Evolutionary conservation across 441 rosid species (phyloP).

Genomic region (Raphanus hybrid): DNA sequence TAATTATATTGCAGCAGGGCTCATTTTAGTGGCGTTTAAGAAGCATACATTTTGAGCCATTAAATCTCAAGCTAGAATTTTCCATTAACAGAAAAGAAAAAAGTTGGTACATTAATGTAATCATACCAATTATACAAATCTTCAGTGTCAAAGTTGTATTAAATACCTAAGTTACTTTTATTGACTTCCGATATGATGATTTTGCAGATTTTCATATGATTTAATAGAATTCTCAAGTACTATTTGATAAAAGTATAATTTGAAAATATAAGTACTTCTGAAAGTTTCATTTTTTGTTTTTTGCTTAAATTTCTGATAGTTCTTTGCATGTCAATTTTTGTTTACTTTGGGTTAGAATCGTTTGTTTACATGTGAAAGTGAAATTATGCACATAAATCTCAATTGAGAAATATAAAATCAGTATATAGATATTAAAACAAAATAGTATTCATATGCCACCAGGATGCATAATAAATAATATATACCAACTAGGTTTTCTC

Average conservation of each 20-base stretch:
- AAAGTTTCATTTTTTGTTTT: no score
- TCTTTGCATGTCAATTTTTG: background rate
- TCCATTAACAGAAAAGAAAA: slow-evolving; percentile 34
- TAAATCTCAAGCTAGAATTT: slow-evolving; percentile 35
- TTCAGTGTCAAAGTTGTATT: slow-evolving; percentile 12
- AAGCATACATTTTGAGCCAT: slow-evolving; percentile 41
- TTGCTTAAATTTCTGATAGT: background rate
- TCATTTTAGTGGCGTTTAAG: slow-evolving; percentile 37
- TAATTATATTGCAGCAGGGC: slow-evolving; percentile 1
- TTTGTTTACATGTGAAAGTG: background rate
- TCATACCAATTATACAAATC: slow-evolving; percentile 23
- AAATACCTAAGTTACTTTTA: slow-evolving; percentile 21
- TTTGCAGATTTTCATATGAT: background rate
- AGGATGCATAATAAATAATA: background rate
- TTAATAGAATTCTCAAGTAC: background rate
- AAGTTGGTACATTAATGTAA: slow-evolving; percentile 34
- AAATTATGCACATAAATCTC: background rate
- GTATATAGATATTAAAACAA: background rate
- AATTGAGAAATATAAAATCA: background rate
- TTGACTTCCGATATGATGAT: slow-evolving; percentile 10
- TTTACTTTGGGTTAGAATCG: background rate
- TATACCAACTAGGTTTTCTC: background rate
- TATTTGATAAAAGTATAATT: background rate
- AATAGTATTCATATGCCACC: background rate
- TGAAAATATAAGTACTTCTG: background rate